Evolutionary conservation across 208 protist genomes (phyloP), one percentile per base, ranked within the genome.

Genomic region (Herpetomonas samuelpessoai): DNA sequence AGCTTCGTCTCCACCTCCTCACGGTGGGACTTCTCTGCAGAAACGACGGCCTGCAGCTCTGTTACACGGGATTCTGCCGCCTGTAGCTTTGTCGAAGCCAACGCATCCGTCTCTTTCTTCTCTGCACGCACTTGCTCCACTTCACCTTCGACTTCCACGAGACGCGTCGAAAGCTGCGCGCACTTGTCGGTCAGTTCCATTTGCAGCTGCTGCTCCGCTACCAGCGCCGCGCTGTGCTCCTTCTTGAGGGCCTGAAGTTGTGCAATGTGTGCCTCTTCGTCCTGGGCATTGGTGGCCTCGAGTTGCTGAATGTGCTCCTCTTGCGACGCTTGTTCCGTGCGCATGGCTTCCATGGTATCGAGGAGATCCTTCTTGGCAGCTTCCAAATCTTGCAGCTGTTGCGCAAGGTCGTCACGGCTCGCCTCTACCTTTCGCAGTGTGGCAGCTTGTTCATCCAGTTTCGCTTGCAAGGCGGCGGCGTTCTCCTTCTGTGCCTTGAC

Each of bases 161-260:
- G 35, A 14, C 35, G 46, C 10, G 19, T 12, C 18, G 22, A 7
- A 7, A 51, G 6, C 46, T 51, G 46, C 19, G 46, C 46, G 22
- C 18, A 51, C 46, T 51, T 51, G 12, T 51, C 22, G 12, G 18
- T 26, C 46, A 26, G 10, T n/a, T 56, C 51, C 10, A 9, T 25
- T 7, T 35, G 26, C n/a, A 56, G 10, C 55, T 49, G 39, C 55
- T 38, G 55, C 55, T 60, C 41, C 38, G 12, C 38, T 2, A 27
- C 55, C 21, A 6, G 3, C 4, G 41, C 21, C 29, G 3, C 2
- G 4, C 28, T 45, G 27, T 55, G 52, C 1, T 62, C 48, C 18
- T 54, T 27, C 30, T 59, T 3, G 27, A 64, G 49, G 28, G 49
- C 62, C 24, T 31, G 2, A 16, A 39, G 12, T 12, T 26, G 26